phyloP scores from a whole-genome alignment of 805 yeast species.

The Kurtzmaniella fragi region DNA sequence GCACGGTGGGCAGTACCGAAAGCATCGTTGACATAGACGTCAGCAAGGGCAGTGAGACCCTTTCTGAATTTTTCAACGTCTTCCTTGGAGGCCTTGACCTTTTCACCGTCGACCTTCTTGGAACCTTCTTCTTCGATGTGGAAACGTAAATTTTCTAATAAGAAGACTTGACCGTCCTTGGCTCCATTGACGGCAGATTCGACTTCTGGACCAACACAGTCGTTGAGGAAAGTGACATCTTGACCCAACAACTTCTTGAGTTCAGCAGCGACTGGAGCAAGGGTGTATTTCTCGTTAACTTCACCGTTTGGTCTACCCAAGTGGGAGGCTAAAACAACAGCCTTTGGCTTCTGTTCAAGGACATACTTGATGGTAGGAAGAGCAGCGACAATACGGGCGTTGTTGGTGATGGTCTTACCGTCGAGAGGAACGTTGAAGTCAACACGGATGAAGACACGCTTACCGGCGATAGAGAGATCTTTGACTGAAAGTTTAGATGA shows the following conservation, averaged over 20 bases:
- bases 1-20: slow-evolving; percentile 99
- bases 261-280: slow-evolving; percentile 91
- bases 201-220: slow-evolving; percentile 91
- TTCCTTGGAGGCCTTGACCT: slow-evolving; percentile 86
- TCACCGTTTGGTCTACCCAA: slow-evolving; percentile 99
- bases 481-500: slow-evolving; percentile 89
- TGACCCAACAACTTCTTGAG: slow-evolving; percentile 67
- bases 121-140: slow-evolving; percentile 98
- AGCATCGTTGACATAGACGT: slow-evolving; percentile 96
- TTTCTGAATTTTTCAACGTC: slow-evolving; percentile 84
- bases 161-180: slow-evolving; percentile 73
- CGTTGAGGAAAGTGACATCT: slow-evolving; percentile 76
- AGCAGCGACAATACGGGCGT: slow-evolving; percentile 99
- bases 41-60: slow-evolving; percentile 88
- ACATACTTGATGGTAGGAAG: slow-evolving; percentile 97
- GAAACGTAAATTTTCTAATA: slow-evolving; percentile 96
- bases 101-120: slow-evolving; percentile 80
- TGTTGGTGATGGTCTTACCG: slow-evolving; percentile 95
- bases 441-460: slow-evolving; percentile 98
- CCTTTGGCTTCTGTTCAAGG: slow-evolving; percentile 85
- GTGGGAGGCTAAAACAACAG: slow-evolving; percentile 90
- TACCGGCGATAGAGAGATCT: slow-evolving; percentile 80
- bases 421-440: slow-evolving; percentile 95
- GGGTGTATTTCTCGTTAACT: slow-evolving; percentile 75
- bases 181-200: slow-evolving; percentile 73